Percentiles rank a stretch among this genome's conserved stretches.
Evolutionary conservation across 1,139 yeast species (phyloP).

Genomic region (Magnusiomyces fungicola): DNA sequence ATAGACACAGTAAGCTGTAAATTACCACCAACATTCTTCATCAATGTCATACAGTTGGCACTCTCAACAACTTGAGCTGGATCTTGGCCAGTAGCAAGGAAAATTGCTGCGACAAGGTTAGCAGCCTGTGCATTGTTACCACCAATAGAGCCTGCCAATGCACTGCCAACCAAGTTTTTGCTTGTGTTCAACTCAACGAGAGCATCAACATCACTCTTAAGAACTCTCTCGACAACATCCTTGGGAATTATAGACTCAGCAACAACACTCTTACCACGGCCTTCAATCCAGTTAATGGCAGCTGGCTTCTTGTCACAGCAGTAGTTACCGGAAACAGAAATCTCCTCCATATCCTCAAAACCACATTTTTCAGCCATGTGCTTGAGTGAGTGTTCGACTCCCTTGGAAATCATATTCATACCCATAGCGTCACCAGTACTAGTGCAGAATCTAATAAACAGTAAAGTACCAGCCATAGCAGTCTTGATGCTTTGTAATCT

Average conservation of each 20-base stretch:
- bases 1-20: conserved; percentile 87
- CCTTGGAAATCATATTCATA: conserved; percentile 99
- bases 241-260: conserved; percentile 94
- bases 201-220: conserved; percentile 89
- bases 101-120: conserved; percentile 88
- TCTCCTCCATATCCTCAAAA: conserved; percentile 86
- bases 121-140: conserved; percentile 99
- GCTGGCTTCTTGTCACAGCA: conserved; percentile 98
- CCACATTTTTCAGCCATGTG: conserved; percentile 86
- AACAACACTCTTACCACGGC: conserved; percentile 96
- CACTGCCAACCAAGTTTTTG: conserved; percentile 91
- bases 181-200: conserved; percentile 81
- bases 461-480: conserved; percentile 88
- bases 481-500: conserved; percentile 85
- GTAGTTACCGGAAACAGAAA: conserved; percentile 93
- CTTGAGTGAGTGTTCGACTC: conserved; percentile 81
- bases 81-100: conserved; percentile 94
- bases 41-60: conserved; percentile 92
- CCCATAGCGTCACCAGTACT: conserved; percentile 99
- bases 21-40: conserved; percentile 79
- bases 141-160: conserved; percentile 97
- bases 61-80: conserved; percentile 98
- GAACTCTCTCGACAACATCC: conserved; percentile 67
- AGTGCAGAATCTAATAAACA: conserved; percentile 87
- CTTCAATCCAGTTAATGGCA: conserved; percentile 98